phyloP scores from a whole-genome alignment of 768 basidiomycete genomes.

The Suillus variegatus region DNA sequence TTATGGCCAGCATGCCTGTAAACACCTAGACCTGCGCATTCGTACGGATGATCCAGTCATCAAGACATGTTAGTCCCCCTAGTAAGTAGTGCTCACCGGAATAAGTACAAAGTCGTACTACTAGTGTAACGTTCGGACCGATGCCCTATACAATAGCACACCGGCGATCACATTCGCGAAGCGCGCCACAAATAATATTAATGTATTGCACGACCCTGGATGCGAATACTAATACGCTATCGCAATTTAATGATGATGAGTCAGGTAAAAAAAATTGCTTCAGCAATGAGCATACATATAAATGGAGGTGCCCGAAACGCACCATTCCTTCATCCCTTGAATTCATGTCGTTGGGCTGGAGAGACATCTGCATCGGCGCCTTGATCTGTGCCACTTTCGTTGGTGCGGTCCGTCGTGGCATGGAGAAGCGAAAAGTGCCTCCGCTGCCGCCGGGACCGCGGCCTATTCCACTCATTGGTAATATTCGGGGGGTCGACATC shows the following conservation, averaged over 20 bases:
- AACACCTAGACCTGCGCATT: neutral
- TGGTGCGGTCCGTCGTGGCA: conserved; percentile 5
- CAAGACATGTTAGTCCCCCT: too few species aligned
- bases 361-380: conserved; percentile 14
- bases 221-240: neutral
- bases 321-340: neutral
- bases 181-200: too few species aligned
- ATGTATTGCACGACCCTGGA: neutral
- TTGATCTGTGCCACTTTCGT: conserved; percentile 15
- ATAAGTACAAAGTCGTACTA: neutral
- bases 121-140: too few species aligned
- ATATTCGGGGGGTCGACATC: conserved; percentile 17
- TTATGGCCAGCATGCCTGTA: neutral
- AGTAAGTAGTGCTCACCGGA: too few species aligned
- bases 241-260: too few species aligned
- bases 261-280: neutral
- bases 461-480: conserved; percentile 20
- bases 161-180: too few species aligned
- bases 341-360: conserved; percentile 9
- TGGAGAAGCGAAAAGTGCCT: conserved; percentile 9
- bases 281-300: neutral
- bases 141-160: too few species aligned
- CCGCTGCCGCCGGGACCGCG: conserved; percentile 24
- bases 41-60: neutral
- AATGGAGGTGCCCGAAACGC: neutral